Base-by-base conservation (phyloP, 495 filamentous ascomycete genomes). In the Poronia punctata region DNA sequence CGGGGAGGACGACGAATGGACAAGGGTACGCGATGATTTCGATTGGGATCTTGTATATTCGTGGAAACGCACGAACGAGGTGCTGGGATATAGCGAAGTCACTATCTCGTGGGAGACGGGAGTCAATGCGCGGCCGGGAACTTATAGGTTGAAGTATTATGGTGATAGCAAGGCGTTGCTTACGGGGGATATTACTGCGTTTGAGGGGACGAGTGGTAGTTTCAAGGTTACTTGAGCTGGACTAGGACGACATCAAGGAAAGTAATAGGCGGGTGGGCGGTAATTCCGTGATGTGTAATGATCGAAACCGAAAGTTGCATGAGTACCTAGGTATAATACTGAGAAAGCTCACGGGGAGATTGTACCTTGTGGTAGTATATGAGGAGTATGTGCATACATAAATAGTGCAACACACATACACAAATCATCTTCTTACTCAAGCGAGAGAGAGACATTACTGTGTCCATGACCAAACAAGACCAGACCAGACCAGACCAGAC, bases 1-100 rank as follows among this genome's bases (percentile, higher is more conserved):
- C 3, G 64, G 61, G 60, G 3, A 59, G 59, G 3, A 57, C 48
- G n/a, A n/a, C n/a, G n/a, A n/a, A 3, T 98, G 92, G 92, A 68
- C 64, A 25, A 69, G 62, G 39, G 78, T 93, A 12, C 68, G 80
- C 24, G 74, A 76, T 40, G 88, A 95, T 54, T 56, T 58, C 2
- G 88, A 95, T 53, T 95, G 88, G 88, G 70, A 73, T 36, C 65
- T 94, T 35, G 71, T 88, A 15, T 93, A 81, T 54, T 71, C 76
- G 20, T 98, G 92, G 92, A 76, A 74, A 45, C 72, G 89, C 40
- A 89, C 81, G 14, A 84, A 83, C 52, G 64, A 48, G 0, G 32
- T 86, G 10, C 60, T 88, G 19, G 90, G 86, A 1, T 78, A 81
- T 31, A 95, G 87, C 54, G 71, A 83, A 47, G 90, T 88, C 23